Conservation (phyloP, 495 filamentous ascomycete species). For the Pyrenopolyporus hunteri region DNA sequence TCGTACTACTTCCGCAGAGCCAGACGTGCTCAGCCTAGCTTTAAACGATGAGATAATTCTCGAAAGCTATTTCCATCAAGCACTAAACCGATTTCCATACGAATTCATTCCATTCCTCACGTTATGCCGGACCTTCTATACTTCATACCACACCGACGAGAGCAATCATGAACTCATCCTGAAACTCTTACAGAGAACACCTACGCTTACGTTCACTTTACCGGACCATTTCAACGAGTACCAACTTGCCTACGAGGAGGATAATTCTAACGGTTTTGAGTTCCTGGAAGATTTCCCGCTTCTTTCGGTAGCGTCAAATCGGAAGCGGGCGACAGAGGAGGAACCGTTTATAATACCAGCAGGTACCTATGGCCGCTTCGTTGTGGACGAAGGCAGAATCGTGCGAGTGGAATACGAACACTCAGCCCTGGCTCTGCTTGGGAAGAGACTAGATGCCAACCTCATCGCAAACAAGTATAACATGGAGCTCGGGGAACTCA, state of each 20-base stretch:
- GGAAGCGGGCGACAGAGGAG: slow-evolving; percentile 41
- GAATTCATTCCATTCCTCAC: slow-evolving; percentile 81
- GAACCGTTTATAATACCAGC: slow-evolving; percentile 60
- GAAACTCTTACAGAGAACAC: slow-evolving; percentile 64
- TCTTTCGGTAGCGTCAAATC: slow-evolving; percentile 48
- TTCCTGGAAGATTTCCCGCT: slow-evolving; percentile 61
- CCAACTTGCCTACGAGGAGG: slow-evolving; percentile 78
- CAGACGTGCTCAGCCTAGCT: slow-evolving; percentile 56
- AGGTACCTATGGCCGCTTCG: slow-evolving; percentile 72
- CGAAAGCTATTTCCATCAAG: slow-evolving; percentile 61
- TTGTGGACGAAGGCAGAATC: slow-evolving; percentile 63
- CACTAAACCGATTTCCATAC: slow-evolving; percentile 81
- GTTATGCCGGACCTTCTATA: slow-evolving; percentile 49
- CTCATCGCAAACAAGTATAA: slow-evolving; percentile 48
- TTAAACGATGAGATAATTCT: slow-evolving; percentile 62
- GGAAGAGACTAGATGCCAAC: slow-evolving; percentile 69
- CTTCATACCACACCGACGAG: slow-evolving; percentile 48
- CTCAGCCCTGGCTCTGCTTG: slow-evolving; percentile 78
- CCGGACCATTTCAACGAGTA: slow-evolving; percentile 71
- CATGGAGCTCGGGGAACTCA: slow-evolving; percentile 43
- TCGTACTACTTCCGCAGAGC: slow-evolving; percentile 47
- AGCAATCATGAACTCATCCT: slow-evolving; percentile 58
- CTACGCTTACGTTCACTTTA: slow-evolving; percentile 74
- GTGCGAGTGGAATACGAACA: slow-evolving; percentile 70
- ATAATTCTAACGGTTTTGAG: slow-evolving; percentile 72